Percentiles rank a stretch among this genome's conserved stretches.
phyloP scores from a whole-genome alignment of 108 stramenopile genomes.

The Skeletonema grethae region DNA sequence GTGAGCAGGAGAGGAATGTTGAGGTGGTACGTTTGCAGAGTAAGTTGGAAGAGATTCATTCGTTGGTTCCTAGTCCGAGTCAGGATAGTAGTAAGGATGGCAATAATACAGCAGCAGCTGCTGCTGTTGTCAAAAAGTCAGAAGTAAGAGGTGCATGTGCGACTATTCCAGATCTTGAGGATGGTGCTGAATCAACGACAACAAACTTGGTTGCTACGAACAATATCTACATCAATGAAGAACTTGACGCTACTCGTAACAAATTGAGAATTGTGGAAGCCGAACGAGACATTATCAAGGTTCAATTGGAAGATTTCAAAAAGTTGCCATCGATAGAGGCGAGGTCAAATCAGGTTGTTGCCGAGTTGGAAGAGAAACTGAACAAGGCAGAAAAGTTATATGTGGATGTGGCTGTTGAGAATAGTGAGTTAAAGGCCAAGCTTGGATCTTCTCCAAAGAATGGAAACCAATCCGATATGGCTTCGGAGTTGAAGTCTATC shows the following conservation, averaged over 20 bases:
- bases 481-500: slow-evolving; percentile 4
- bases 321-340: neutral
- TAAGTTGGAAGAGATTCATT: slow-evolving; percentile 14
- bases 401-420: slow-evolving; percentile 4
- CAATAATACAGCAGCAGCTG: neutral
- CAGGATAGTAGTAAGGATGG: slow-evolving; percentile 4
- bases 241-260: neutral
- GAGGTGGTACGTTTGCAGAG: slow-evolving; percentile 9
- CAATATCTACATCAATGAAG: neutral
- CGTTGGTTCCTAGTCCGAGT: slow-evolving; percentile 8
- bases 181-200: neutral
- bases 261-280: neutral
- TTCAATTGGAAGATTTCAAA: neutral
- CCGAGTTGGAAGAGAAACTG: neutral
- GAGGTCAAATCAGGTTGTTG: neutral
- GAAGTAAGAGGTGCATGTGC: neutral
- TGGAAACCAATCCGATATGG: neutral
- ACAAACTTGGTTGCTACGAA: no score
- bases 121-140: neutral
- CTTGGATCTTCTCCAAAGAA: neutral
- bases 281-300: neutral
- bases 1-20: slow-evolving; percentile 10
- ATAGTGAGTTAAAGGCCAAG: neutral
- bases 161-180: slow-evolving; percentile 1
- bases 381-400: neutral